Evolutionary conservation across 1,139 yeast species (phyloP).

Genomic region (Pichia sp.): DNA sequence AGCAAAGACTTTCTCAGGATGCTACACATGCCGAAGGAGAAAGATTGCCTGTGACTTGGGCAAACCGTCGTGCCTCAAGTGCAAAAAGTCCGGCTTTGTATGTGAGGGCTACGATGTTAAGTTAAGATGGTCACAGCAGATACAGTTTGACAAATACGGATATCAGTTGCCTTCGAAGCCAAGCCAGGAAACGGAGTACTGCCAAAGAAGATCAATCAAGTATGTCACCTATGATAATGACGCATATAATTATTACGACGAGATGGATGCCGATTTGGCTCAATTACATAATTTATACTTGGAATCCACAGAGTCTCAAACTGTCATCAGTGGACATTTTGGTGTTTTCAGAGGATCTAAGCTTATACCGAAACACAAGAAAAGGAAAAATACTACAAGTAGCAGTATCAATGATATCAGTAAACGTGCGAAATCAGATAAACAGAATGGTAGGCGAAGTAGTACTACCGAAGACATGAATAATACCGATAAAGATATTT

Average conservation of each 20-base stretch:
- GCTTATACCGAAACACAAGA: slow-evolving; percentile 3
- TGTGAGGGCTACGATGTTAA: slow-evolving; percentile 85
- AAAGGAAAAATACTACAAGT: not conserved
- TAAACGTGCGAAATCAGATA: not conserved
- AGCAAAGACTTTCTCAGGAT: slow-evolving; percentile 39
- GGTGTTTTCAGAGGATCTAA: slow-evolving; percentile 58
- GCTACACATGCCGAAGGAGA: slow-evolving; percentile 57
- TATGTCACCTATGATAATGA: slow-evolving; percentile 62
- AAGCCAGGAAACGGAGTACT: slow-evolving; percentile 37
- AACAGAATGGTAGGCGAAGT: not conserved
- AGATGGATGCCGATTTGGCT: slow-evolving; percentile 69
- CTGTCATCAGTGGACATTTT: slow-evolving; percentile 70
- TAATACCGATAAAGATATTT: not conserved
- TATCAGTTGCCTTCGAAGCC: slow-evolving; percentile 28
- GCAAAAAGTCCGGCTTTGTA: slow-evolving; percentile 47
- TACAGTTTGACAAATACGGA: slow-evolving; percentile 30
- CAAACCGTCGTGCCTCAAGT: slow-evolving; percentile 47
- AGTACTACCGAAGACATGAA: too few relatives aligned
- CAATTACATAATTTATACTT: slow-evolving; percentile 49
- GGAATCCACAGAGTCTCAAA: slow-evolving; percentile 36
- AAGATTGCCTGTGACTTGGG: slow-evolving; percentile 55
- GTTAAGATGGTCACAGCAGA: slow-evolving; percentile 57
- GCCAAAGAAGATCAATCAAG: slow-evolving; percentile 67
- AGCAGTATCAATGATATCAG: not conserved
- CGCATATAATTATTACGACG: slow-evolving; percentile 68